Evolutionary conservation across 768 basidiomycete species (phyloP), one percentile per base, ranked within the genome.

Genomic region (Leucocoprinus leucothites): DNA sequence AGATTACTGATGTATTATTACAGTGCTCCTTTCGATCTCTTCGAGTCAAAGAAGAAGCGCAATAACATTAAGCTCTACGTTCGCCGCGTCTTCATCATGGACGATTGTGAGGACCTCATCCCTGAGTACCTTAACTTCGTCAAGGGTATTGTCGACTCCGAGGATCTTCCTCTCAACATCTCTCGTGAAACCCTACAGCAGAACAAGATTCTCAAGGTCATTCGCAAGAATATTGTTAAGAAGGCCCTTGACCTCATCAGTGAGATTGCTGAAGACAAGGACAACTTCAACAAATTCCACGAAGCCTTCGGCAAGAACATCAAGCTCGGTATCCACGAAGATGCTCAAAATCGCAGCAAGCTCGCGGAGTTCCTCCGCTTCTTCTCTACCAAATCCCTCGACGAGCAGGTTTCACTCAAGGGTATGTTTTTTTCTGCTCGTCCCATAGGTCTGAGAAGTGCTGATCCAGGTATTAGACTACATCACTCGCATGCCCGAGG

Each of bases 21-120:
- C 45, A 94, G 94, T 58, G 97, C 96, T 42, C 97, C 97, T 50
- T 98, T 98, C 75, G 97, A 99, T 69, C 89, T 99, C 71, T 99
- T 99, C 78, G 97, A 99, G 81, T 91, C 91, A 58, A 98, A 99
- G 89, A 98, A 98, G 91, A 98, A 98, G 86, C 92, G 96, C 67
- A 98, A 98, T 85, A 98, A 98, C 89, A 98, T 99, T 84, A 99
- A 99, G 80, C 94, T 99, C 71, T 99, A 98, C 71, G 97, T 99
- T 64, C 93, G 97, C 80, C 94, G 97, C 55, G 96, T 98, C 67
- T 98, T 99, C 83, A 98, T 99, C 84, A 98, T 97, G 93, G 97
- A 99, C 76, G 95, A 97, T 74, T 98, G 96, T 72, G 96, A 98
- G 80, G 97, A 99, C 68, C 80, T 97, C 69, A 98, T 96, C 68